Base-by-base conservation (phyloP, 1,284 basidiomycete species). In the Exobasidium rhododendri region DNA sequence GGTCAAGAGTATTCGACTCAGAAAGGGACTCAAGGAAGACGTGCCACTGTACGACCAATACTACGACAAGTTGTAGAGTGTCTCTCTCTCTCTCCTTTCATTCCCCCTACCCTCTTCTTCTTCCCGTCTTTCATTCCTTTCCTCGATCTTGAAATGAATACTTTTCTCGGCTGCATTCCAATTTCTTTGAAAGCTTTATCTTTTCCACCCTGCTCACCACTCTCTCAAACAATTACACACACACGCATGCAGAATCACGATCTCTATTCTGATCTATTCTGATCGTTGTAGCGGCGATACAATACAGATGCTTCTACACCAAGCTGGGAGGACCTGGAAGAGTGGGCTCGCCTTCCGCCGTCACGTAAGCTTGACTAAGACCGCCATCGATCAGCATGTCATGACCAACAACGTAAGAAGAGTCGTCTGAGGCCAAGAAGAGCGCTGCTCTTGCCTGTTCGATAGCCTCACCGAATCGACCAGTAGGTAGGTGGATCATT, bases 391-490 rank as follows among this genome's bases (percentile, higher is more conserved):
- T 68, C 47, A 74, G 59, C 5, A 69, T 67, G 47, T 73, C 70
- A 22, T 57, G 60, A 10, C 73, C 73, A 0, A 70, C 73, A 40
- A 63, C 62, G 53, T 66, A 75, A 1, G 71, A 62, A 3, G 60
- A 64, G 11, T 70, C 71, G 52, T 75, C 69, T 30, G 62, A 65
- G 31, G 73, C 69, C 7, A 75, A 67, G 56, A 73, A 75, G 46
- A 75, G 63, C 11, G 91, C 93, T 45, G 87, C 91, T 75, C 89
- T 89, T 28, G 94, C 94, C 71, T 94, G 85, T 81, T 97, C 94
- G 69, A 97, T 85, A 0, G 94, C 94, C 83, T 97, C 92, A 57
- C 94, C 94, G 80, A 97, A 97, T 63, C 94, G 86, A 62, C 94
- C 94, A 90, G 97, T 92, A 1, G 94, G 94, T 30, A 94, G 85